A percentile compares a stretch with the other conserved stretches of the same genome.
Conservation (phyloP, 2,329 filamentous ascomycete genomes). For the Xylogone sp. region DNA sequence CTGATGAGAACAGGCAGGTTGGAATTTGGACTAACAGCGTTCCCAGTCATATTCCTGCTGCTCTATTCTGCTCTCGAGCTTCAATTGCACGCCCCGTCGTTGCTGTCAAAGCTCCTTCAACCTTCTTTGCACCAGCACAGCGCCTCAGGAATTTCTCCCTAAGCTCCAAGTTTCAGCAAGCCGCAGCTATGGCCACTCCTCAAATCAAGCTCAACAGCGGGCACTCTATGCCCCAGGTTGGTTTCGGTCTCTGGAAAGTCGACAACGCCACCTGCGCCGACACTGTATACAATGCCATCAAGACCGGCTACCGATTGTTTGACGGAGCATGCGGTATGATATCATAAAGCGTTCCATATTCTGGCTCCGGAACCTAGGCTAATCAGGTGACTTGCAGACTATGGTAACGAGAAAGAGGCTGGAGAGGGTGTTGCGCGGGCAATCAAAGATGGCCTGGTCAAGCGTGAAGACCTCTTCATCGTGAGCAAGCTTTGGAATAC, state of each 20-base stretch:
- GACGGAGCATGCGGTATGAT: constrained; percentile 43
- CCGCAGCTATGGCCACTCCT: not conserved
- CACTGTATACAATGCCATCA: constrained; percentile 61
- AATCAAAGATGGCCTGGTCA: constrained; percentile 54
- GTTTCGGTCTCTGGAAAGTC: constrained; percentile 67
- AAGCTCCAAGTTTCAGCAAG: not conserved
- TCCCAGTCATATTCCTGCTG: not conserved
- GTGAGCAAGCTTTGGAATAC: constrained; percentile 67
- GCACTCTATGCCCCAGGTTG: constrained; percentile 51
- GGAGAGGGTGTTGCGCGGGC: constrained; percentile 58
- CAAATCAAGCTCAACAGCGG: constrained; percentile 43
- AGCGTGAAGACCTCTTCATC: constrained; percentile 59
- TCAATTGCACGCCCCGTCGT: not conserved
- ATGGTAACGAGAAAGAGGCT: constrained; percentile 63
- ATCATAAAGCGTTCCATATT: constrained; percentile 28
- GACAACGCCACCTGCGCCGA: constrained; percentile 56
- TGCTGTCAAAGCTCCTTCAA: not conserved
- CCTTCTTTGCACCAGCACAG: not conserved
- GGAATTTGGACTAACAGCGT: not conserved
- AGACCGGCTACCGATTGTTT: constrained; percentile 49
- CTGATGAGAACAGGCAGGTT: too few relatives aligned
- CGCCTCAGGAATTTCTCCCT: not conserved
- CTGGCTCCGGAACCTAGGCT: constrained; percentile 17
- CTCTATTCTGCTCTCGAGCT: not conserved
- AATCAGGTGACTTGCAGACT: constrained; percentile 37